phyloP scores from a whole-genome alignment of 1,284 basidiomycete species.

The Blastosporella zonata region DNA sequence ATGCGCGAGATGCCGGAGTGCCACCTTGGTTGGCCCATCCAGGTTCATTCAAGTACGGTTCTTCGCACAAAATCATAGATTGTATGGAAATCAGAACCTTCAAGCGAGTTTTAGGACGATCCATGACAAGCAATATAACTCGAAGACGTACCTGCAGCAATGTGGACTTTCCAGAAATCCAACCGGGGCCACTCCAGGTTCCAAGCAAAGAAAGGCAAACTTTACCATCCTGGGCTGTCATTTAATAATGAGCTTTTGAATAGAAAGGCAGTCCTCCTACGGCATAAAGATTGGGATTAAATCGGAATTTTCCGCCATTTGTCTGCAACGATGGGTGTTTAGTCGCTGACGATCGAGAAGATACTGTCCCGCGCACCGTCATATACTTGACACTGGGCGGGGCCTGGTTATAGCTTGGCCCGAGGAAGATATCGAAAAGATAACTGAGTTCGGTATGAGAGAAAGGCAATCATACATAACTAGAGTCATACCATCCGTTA shows the following conservation, averaged over 20 bases:
- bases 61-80: slow-evolving; percentile 88
- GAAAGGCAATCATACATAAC: slow-evolving; percentile 1
- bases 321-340: slow-evolving; percentile 51
- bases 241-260: slow-evolving; percentile 1
- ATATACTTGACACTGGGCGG: slow-evolving; percentile 87
- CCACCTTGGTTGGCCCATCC: slow-evolving; percentile 76
- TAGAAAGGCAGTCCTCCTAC: slow-evolving; percentile 38
- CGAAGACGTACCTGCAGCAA: slow-evolving; percentile 60
- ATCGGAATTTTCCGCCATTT: slow-evolving; percentile 83
- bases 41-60: slow-evolving; percentile 88
- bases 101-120: neutral
- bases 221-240: slow-evolving; percentile 70
- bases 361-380: slow-evolving; percentile 54
- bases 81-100: slow-evolving; percentile 91
- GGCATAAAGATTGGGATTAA: slow-evolving; percentile 90
- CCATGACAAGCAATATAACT: slow-evolving; percentile 1
- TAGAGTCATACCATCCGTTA: slow-evolving; percentile 68
- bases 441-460: slow-evolving; percentile 38
- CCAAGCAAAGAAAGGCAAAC: slow-evolving; percentile 90
- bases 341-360: neutral
- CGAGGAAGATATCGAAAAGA: slow-evolving; percentile 90
- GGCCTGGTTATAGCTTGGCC: slow-evolving; percentile 74
- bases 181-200: slow-evolving; percentile 89
- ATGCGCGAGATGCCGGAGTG: slow-evolving; percentile 68
- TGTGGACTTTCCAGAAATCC: slow-evolving; percentile 84